These are phyloP conservation scores for Porphyridium purpureum DNA, from an alignment of 23 red algal species.

Conservation along the genomic window DNA sequence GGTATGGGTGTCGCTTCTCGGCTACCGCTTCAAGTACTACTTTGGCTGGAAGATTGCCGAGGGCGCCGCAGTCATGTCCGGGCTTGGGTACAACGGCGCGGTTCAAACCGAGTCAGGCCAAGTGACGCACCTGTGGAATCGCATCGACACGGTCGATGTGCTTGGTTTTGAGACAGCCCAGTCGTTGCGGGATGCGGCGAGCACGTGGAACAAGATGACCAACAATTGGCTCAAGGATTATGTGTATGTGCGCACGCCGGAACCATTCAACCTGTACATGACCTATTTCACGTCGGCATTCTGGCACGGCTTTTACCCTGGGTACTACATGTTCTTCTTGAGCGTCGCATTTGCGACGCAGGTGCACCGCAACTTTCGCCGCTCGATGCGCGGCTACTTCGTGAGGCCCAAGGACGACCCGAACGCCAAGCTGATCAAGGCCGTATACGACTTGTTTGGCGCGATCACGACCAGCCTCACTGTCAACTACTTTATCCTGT, in stretches of 20 bases:
- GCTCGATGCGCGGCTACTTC: conserved; percentile 41
- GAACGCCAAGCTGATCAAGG: conserved; percentile 29
- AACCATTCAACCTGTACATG: conserved; percentile 71
- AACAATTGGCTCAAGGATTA: conserved; percentile 90
- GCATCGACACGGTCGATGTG: conserved; percentile 71
- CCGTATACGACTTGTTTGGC: conserved; percentile 22
- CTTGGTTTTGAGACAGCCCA: conserved; percentile 66
- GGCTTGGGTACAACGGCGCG: conserved; percentile 61
- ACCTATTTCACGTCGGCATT: conserved; percentile 88
- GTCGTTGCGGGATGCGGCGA: conserved; percentile 47
- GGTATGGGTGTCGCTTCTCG: conserved; percentile 59
- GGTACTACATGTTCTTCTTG: conserved; percentile 99
- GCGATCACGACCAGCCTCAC: conserved; percentile 31
- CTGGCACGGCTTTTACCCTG: conserved; percentile 98
- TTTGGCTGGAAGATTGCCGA: conserved; percentile 99
- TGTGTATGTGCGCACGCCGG: conserved; percentile 72
- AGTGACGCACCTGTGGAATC: conserved; percentile 24
- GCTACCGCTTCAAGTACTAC: conserved; percentile 92
- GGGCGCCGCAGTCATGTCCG: conserved; percentile 63
- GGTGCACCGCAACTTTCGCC: conserved; percentile 61
- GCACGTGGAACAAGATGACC: conserved; percentile 96
- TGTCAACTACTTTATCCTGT: conserved; percentile 92
- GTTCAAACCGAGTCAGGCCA: background rate
- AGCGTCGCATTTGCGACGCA: conserved; percentile 44
- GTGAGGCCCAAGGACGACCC: conserved; percentile 18